Conservation (phyloP, 2,329 filamentous ascomycete species). For the Teratosphaeria epicoccoides region DNA sequence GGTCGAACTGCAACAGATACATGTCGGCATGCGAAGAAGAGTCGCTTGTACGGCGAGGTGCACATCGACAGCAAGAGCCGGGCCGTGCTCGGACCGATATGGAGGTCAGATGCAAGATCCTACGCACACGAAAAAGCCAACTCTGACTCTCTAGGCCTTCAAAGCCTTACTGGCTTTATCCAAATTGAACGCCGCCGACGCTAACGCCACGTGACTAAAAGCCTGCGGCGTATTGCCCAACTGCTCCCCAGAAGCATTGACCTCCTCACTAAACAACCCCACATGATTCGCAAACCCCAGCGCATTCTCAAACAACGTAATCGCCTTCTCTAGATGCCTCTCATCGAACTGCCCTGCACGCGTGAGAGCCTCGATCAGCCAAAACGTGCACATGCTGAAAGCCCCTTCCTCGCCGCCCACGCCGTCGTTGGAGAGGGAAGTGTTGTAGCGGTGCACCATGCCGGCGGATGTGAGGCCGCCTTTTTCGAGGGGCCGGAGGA, state of each 20-base stretch:
- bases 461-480: constrained; percentile 51
- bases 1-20: not conserved
- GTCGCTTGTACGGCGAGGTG: too few relatives aligned
- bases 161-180: not conserved
- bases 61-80: too few relatives aligned
- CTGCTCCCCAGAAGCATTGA: not conserved
- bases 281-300: not conserved
- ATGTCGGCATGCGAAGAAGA: too few relatives aligned
- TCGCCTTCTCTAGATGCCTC: not conserved
- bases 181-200: not conserved
- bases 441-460: constrained; percentile 1
- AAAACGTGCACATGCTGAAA: constrained; percentile 1
- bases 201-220: not conserved
- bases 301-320: not conserved
- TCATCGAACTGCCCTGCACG: not conserved
- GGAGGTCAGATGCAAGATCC: not conserved
- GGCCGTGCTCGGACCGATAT: not conserved
- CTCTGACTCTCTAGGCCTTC: not conserved
- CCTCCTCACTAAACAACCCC: not conserved
- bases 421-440: not conserved
- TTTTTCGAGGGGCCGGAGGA: constrained; percentile 61
- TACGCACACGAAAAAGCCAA: too few relatives aligned
- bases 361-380: not conserved
- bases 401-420: constrained; percentile 1
- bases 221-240: constrained; percentile 1